These are phyloP conservation scores for Rhizophagus prolifer DNA, from an alignment of 192 early-diverging fungal species.

Conservation along the genomic window DNA sequence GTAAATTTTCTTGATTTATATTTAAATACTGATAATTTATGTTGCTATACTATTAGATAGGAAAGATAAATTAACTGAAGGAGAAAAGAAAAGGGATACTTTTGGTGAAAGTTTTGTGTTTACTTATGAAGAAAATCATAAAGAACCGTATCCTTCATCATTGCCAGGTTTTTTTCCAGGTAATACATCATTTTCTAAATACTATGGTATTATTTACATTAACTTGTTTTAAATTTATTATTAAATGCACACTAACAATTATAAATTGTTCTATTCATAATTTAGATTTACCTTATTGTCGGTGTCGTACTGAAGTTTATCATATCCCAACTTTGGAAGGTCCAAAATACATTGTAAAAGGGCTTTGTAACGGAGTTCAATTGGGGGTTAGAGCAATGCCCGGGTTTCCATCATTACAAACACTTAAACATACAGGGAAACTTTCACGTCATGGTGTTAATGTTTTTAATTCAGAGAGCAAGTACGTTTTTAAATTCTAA, in stretches of 20 bases:
- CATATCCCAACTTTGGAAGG: conserved; percentile 62
- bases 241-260: neutral
- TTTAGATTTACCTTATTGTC: conserved; percentile 33
- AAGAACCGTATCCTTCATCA: conserved; percentile 64
- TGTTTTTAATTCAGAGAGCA: conserved; percentile 82
- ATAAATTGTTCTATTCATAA: neutral
- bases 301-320: conserved; percentile 53
- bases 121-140: conserved; percentile 45
- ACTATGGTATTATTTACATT: too few relatives aligned
- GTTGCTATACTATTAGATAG: conserved; percentile 38
- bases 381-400: conserved; percentile 63
- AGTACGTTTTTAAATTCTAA: conserved; percentile 31
- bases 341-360: conserved; percentile 49
- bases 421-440: conserved; percentile 65
- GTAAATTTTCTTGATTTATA: neutral
- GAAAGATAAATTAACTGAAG: conserved; percentile 58
- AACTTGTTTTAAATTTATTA: neutral
- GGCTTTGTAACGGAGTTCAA: conserved; percentile 62
- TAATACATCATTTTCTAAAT: conserved; percentile 39
- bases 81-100: conserved; percentile 58
- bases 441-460: conserved; percentile 79
- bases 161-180: conserved; percentile 68
- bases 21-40: neutral
- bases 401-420: conserved; percentile 90
- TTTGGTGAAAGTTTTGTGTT: conserved; percentile 69